Conservation (phyloP, 2,329 filamentous ascomycete genomes). For the Colletotrichum magnum region DNA sequence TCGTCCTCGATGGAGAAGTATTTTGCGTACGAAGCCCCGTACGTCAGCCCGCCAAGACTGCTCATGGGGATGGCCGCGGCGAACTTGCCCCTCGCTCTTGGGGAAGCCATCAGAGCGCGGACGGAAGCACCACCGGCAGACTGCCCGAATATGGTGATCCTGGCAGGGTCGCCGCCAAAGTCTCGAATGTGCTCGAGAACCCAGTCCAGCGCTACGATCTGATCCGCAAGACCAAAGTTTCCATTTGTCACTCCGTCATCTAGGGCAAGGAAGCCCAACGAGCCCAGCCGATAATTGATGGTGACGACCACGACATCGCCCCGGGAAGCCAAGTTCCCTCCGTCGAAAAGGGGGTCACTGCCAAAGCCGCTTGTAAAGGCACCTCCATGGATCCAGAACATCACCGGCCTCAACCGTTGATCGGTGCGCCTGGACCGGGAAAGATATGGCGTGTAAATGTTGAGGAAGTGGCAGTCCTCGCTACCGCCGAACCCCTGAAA, state of each 20-base stretch:
- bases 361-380: conserved; percentile 56
- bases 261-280: conserved; percentile 71
- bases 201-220: conserved; percentile 65
- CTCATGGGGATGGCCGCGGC: conserved; percentile 60
- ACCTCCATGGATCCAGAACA: conserved; percentile 63
- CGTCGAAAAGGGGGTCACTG: conserved; percentile 60
- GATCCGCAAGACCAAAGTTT: conserved; percentile 65
- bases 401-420: conserved; percentile 59
- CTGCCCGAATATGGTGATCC: conserved; percentile 69
- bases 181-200: conserved; percentile 64
- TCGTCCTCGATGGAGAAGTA: conserved; percentile 71
- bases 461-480: conserved; percentile 62
- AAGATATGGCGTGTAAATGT: conserved; percentile 59
- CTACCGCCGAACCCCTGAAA: conserved; percentile 51
- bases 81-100: conserved; percentile 62
- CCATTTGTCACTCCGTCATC: conserved; percentile 60
- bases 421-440: conserved; percentile 46
- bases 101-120: conserved; percentile 63
- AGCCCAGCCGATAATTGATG: conserved; percentile 73
- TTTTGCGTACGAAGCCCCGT: conserved; percentile 70
- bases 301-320: conserved; percentile 67
- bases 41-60: conserved; percentile 61
- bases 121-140: conserved; percentile 68
- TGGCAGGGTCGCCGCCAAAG: conserved; percentile 70
- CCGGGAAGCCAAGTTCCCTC: conserved; percentile 59